Base-by-base conservation (phyloP, 306 rosid species). In the Vachellia collinsii region DNA sequence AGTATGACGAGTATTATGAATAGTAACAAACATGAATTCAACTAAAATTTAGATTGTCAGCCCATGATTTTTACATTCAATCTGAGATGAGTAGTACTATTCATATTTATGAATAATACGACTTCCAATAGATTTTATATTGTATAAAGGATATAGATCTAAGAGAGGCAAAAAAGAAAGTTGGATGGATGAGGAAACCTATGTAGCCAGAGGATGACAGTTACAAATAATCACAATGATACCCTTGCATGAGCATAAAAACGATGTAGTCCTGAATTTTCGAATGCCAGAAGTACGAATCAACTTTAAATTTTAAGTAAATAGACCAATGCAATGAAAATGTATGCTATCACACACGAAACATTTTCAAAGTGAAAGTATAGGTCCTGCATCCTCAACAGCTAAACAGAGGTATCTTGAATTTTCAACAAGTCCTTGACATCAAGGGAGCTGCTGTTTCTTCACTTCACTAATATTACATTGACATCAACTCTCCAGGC, bases 161-260 rank as follows among this genome's bases (percentile, higher is more conserved):
- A 58, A 58, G 64, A 8, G 34, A 22, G 6, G 22, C 14, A 22
- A 22, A 20, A 58, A 58, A 20, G 6, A 58, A 58, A 58, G 34
- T 58, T 9, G 36, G 9, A 47, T 19, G 29, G 68, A 56, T 58
- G 74, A 42, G 36, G 41, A 50, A 22, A 63, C 51, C 13, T 64
- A 61, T 13, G 50, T 48, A 39, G 74, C 74, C 43, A 61, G n/a
- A 47, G 74, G 65, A 70, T 70, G 81, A 12, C 59, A 47, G 37
- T 38, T 5, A 63, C 16, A 61, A 70, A 76, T 72, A 82, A 43
- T 61, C 63, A 20, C 25, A 62, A 11, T 64, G 62, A 11, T 69
- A 42, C 67, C 56, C 72, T 20, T 43, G 22, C 64, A 58, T 8
- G 23, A 20, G 64, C 14, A 20, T 36, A 58, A 20, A 9, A 20